A percentile compares a stretch with the other conserved stretches of the same genome.
Evolutionary conservation across 2,329 filamentous ascomycete species (phyloP).

Genomic region (Aspergillus chevalieri): DNA sequence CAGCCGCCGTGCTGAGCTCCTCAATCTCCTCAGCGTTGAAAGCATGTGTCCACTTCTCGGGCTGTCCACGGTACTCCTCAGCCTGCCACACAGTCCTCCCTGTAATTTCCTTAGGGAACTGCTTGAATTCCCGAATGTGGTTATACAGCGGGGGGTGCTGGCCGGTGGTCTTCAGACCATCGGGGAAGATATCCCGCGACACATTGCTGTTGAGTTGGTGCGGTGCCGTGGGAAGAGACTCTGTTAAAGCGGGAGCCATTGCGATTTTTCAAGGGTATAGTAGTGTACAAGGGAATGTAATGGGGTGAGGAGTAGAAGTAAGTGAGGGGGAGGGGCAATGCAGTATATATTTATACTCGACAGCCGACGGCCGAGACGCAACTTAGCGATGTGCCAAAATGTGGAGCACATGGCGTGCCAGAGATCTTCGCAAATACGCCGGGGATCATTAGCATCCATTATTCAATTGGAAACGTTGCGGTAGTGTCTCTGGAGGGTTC

Average conservation of each 20-base stretch:
- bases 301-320: background rate
- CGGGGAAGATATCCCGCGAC: constrained; percentile 51
- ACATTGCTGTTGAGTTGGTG: constrained; percentile 33
- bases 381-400: constrained; percentile 16
- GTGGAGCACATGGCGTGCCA: constrained; percentile 27
- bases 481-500: background rate
- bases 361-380: background rate
- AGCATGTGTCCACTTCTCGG: constrained; percentile 66
- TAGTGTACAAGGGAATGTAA: background rate
- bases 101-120: constrained; percentile 64
- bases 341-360: constrained; percentile 1
- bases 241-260: constrained; percentile 27
- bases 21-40: constrained; percentile 61
- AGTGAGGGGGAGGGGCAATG: background rate
- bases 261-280: background rate
- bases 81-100: constrained; percentile 68
- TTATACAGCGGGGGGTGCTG: constrained; percentile 66
- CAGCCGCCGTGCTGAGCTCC: constrained; percentile 61
- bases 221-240: constrained; percentile 29
- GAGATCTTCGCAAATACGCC: background rate
- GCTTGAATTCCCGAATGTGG: constrained; percentile 58
- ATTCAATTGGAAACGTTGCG: background rate
- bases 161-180: constrained; percentile 62
- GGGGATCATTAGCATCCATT: background rate
- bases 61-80: constrained; percentile 56